Evolutionary conservation across 2,329 filamentous ascomycete genomes (phyloP).

Genomic region (Trichophyton verrucosum): DNA sequence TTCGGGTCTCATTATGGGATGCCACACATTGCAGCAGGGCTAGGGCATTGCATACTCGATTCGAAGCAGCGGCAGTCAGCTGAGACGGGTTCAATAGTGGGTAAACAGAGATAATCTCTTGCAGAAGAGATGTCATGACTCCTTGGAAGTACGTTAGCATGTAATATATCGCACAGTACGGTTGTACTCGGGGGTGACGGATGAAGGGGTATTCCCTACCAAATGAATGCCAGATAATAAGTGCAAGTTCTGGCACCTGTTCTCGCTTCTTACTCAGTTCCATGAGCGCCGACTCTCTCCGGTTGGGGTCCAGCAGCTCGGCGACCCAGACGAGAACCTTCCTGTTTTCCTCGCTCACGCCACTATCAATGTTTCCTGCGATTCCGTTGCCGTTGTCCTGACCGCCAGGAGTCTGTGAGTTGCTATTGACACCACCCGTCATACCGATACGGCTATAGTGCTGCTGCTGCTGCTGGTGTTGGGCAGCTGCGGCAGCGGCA

Average conservation of each 20-base stretch:
- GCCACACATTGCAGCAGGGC: constrained; percentile 94
- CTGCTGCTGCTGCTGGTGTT: constrained; percentile 30
- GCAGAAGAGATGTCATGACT: constrained; percentile 93
- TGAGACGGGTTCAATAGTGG: constrained; percentile 92
- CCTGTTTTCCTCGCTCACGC: constrained; percentile 77
- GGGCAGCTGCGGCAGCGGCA: constrained; percentile 37
- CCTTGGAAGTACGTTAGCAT: constrained; percentile 39
- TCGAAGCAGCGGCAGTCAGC: constrained; percentile 91
- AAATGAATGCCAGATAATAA: constrained; percentile 97
- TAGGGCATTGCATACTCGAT: constrained; percentile 92
- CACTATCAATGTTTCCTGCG: constrained; percentile 46
- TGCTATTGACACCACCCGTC: constrained; percentile 43
- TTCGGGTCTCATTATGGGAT: constrained; percentile 90
- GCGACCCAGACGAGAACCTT: constrained; percentile 88
- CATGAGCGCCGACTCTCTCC: constrained; percentile 78
- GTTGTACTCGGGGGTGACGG: not conserved
- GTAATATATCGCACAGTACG: not conserved
- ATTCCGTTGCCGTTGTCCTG: constrained; percentile 14
- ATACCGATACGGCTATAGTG: constrained; percentile 63
- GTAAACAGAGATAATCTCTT: constrained; percentile 98
- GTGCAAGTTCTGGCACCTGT: constrained; percentile 87
- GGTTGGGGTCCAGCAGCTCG: constrained; percentile 74
- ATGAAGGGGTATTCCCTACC: constrained; percentile 43
- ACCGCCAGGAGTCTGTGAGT: constrained; percentile 20
- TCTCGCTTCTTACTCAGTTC: constrained; percentile 98